These are phyloP conservation scores for Rhodotorula sp. DNA, from an alignment of 1,284 basidiomycete species.

Conservation along the genomic window DNA sequence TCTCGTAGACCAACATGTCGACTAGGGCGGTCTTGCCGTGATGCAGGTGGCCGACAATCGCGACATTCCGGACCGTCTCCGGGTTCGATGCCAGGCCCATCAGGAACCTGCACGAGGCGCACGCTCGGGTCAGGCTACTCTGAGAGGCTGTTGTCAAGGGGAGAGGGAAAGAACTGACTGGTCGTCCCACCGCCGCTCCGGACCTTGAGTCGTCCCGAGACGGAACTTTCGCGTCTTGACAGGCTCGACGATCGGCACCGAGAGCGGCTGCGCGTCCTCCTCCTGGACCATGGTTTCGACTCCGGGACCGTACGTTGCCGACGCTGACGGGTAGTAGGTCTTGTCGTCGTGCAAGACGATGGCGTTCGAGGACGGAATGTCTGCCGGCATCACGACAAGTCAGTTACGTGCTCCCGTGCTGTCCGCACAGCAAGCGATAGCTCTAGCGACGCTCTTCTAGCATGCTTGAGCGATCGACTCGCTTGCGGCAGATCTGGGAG, in stretches of 20 bases:
- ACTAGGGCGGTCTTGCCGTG: slow-evolving; percentile 96
- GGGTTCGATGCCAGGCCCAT: slow-evolving; percentile 88
- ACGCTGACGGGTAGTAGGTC: slow-evolving; percentile 92
- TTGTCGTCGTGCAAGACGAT: slow-evolving; percentile 79
- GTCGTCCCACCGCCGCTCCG: slow-evolving; percentile 89
- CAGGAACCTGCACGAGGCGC: slow-evolving; percentile 65
- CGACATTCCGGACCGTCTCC: slow-evolving; percentile 92
- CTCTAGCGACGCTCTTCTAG: background rate
- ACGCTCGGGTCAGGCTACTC: no score
- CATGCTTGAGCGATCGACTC: background rate
- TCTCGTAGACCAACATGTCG: slow-evolving; percentile 97
- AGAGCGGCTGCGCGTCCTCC: slow-evolving; percentile 92
- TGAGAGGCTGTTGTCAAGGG: no score
- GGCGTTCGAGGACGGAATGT: slow-evolving; percentile 35
- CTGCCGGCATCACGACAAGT: slow-evolving; percentile 1
- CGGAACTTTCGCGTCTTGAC: slow-evolving; percentile 89
- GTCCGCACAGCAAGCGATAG: no score
- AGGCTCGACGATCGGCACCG: slow-evolving; percentile 93
- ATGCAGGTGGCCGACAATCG: slow-evolving; percentile 90
- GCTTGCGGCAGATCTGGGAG: background rate
- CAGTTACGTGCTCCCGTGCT: no score
- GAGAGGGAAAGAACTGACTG: slow-evolving; percentile 59
- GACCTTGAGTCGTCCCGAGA: slow-evolving; percentile 66
- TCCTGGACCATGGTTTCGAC: slow-evolving; percentile 98
- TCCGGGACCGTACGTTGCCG: slow-evolving; percentile 86